Percentiles rank a stretch among this genome's conserved stretches.
Evolutionary conservation across 2,329 filamentous ascomycete genomes (phyloP).

Genomic region (Chlorencoelia australis): DNA sequence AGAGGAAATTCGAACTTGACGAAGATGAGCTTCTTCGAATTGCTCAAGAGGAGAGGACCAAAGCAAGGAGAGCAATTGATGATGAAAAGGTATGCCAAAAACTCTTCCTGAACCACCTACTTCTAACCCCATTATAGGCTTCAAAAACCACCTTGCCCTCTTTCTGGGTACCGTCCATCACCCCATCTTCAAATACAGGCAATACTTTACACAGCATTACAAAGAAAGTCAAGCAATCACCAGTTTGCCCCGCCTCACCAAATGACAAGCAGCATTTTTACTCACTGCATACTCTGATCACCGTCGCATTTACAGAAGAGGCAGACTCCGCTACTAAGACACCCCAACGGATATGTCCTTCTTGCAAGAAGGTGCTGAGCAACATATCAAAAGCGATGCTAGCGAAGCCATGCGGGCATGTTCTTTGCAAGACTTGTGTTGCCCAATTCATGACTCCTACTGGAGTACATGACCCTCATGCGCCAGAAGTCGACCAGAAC

Average conservation of each 20-base stretch:
- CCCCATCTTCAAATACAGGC: conserved; percentile 54
- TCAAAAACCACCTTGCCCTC: conserved; percentile 64
- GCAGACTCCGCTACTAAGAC: conserved; percentile 35
- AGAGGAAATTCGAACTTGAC: conserved; percentile 75
- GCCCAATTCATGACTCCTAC: conserved; percentile 67
- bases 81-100: conserved; percentile 51
- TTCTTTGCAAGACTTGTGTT: conserved; percentile 77
- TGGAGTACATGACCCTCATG: conserved; percentile 48
- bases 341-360: conserved; percentile 59
- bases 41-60: conserved; percentile 57
- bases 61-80: conserved; percentile 60
- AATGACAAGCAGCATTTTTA: conserved; percentile 59
- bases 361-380: conserved; percentile 71
- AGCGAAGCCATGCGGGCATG: conserved; percentile 82
- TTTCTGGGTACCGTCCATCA: conserved; percentile 87
- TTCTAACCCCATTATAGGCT: conserved; percentile 27
- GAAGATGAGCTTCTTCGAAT: conserved; percentile 65
- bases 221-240: conserved; percentile 56
- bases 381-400: conserved; percentile 78
- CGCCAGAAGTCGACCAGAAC: conserved; percentile 37
- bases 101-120: not conserved
- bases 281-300: conserved; percentile 67
- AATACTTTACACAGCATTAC: conserved; percentile 43
- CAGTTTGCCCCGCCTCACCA: conserved; percentile 67
- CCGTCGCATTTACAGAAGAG: conserved; percentile 68